phyloP scores from a whole-genome alignment of 495 filamentous ascomycete species.

The Neurospora sp. region DNA sequence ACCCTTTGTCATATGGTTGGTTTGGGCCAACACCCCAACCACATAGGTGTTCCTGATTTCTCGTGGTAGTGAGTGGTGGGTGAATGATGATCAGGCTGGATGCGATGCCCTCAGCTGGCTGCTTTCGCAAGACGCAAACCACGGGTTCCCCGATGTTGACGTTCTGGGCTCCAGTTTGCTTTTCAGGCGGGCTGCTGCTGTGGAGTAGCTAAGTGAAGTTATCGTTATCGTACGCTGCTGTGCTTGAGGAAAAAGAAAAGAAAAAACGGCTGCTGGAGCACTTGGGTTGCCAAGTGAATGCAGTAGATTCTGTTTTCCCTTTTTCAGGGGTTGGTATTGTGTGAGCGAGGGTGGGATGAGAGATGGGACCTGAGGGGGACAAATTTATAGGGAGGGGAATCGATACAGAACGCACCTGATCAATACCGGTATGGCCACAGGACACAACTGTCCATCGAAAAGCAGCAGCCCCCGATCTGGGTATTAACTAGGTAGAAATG shows the following conservation, averaged over 20 bases:
- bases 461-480: not conserved
- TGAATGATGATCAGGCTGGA: not conserved
- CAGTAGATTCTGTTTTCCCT: not conserved
- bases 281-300: not conserved
- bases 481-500: not conserved
- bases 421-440: not conserved
- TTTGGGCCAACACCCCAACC: not conserved
- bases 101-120: not conserved
- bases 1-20: not conserved
- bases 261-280: not conserved
- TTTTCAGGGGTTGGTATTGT: constrained; percentile 7
- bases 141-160: not conserved
- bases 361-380: not conserved
- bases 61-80: not conserved
- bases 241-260: not conserved
- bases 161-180: not conserved
- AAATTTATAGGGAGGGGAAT: not conserved
- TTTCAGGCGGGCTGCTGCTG: not conserved
- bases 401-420: not conserved
- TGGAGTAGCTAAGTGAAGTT: not conserved
- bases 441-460: not conserved
- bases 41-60: not conserved
- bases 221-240: not conserved
- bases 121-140: not conserved
- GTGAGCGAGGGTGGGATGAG: not conserved